Conservation (phyloP, 495 filamentous ascomycete genomes). For the Xylaria nigripes region DNA sequence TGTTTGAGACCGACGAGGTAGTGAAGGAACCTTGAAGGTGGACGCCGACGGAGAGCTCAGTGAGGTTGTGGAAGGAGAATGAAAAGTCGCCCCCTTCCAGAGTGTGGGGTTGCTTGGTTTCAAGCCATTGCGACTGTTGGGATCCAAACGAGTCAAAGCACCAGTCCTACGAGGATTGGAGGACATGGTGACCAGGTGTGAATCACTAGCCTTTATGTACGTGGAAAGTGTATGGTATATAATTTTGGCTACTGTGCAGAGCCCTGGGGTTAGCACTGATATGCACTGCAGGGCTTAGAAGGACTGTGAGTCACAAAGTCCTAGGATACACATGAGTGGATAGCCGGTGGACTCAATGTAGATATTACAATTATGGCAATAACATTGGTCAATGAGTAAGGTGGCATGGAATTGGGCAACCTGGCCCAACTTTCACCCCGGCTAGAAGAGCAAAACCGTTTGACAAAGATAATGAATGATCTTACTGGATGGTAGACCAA, state of each 20-base stretch:
- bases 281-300: slow-evolving; percentile 21
- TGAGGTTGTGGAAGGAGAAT: slow-evolving; percentile 42
- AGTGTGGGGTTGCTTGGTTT: slow-evolving; percentile 45
- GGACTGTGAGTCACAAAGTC: slow-evolving; percentile 28
- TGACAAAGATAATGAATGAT: slow-evolving; percentile 4
- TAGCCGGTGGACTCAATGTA: slow-evolving; percentile 16
- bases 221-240: slow-evolving; percentile 10
- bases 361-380: slow-evolving; percentile 17
- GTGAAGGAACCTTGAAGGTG: slow-evolving; percentile 40
- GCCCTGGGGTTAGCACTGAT: slow-evolving; percentile 20
- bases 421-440: slow-evolving; percentile 1
- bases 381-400: slow-evolving; percentile 26
- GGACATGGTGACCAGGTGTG: slow-evolving; percentile 37
- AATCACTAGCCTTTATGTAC: slow-evolving; percentile 6
- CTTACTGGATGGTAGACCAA: slow-evolving; percentile 5
- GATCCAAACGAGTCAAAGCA: slow-evolving; percentile 38
- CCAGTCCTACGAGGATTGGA: slow-evolving; percentile 43
- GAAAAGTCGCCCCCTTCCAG: slow-evolving; percentile 58
- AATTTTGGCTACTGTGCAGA: slow-evolving; percentile 21
- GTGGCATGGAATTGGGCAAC: not conserved
- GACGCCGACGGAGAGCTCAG: slow-evolving; percentile 32
- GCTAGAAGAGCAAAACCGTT: slow-evolving; percentile 7
- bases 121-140: slow-evolving; percentile 30
- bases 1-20: slow-evolving; percentile 54
- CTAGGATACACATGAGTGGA: slow-evolving; percentile 19